Percentiles rank a stretch among this genome's conserved stretches.
Conservation (phyloP, 371 early-diverging fungal genomes). For the Apophysomyces sp. region DNA sequence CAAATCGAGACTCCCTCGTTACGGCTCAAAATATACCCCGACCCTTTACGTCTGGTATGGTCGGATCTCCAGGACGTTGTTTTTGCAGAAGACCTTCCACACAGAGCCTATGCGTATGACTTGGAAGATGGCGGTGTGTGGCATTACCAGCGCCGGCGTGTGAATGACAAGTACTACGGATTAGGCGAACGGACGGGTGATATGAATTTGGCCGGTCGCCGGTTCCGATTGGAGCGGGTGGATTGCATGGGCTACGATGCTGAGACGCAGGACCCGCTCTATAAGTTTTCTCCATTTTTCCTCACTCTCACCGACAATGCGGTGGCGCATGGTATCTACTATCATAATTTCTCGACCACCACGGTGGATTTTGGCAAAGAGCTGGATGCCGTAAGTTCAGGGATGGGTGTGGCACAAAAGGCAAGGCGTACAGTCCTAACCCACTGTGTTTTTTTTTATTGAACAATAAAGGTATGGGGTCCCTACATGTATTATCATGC, state of each 20-base stretch:
- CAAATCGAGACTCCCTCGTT: conserved; percentile 15
- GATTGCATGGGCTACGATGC: conserved; percentile 65
- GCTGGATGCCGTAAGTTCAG: conserved; percentile 34
- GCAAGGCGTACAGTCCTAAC: too few species aligned
- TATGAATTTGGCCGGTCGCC: conserved; percentile 45
- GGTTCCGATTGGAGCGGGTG: conserved; percentile 48
- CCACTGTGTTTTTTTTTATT: background rate
- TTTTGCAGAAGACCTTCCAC: conserved; percentile 53
- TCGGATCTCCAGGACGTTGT: conserved; percentile 12
- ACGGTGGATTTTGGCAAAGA: conserved; percentile 52
- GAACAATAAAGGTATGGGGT: conserved; percentile 56
- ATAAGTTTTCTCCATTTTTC: conserved; percentile 60
- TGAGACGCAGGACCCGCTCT: conserved; percentile 55
- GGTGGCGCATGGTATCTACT: conserved; percentile 55
- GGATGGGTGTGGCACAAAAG: background rate
- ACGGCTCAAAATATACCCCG: conserved; percentile 16
- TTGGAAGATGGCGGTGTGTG: conserved; percentile 15
- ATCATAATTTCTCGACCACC: conserved; percentile 46
- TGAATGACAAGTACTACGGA: conserved; percentile 43
- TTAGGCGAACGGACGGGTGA: conserved; percentile 55
- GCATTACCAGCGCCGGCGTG: conserved; percentile 34
- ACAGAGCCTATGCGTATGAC: conserved; percentile 51
- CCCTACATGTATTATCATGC: conserved; percentile 40
- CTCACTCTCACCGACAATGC: conserved; percentile 36
- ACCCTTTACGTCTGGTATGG: conserved; percentile 19